phyloP scores from a whole-genome alignment of 2,329 filamentous ascomycete genomes.

The Emergomyces africanus region DNA sequence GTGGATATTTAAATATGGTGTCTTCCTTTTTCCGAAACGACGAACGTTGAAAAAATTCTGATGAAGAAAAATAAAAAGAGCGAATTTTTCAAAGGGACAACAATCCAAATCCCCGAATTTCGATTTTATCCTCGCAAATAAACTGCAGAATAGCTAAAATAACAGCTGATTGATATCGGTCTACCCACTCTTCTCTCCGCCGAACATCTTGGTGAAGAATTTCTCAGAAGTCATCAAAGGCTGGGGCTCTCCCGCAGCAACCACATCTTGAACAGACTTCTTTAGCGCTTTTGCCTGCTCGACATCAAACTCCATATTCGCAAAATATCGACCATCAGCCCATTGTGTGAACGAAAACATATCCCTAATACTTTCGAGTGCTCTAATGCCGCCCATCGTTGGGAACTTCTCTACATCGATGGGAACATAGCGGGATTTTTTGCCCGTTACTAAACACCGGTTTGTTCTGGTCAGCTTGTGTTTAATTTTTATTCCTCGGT shows the following conservation, averaged over 20 bases:
- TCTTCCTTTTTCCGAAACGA: neutral
- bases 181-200: neutral
- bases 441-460: neutral
- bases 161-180: neutral
- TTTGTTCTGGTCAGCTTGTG: neutral
- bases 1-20: too few species aligned
- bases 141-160: neutral
- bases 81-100: too few species aligned
- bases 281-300: neutral
- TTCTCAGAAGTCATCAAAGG: neutral
- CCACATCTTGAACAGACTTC: neutral
- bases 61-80: neutral
- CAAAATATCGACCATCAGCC: neutral
- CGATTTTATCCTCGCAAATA: neutral
- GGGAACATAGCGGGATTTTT: slow-evolving; percentile 1
- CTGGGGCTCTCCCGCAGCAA: neutral
- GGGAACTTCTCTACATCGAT: neutral
- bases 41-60: neutral
- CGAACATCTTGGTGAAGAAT: slow-evolving; percentile 1
- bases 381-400: neutral
- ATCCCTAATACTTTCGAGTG: neutral
- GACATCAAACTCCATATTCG: neutral
- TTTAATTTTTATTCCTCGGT: slow-evolving; percentile 36
- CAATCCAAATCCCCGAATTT: neutral
- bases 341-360: slow-evolving; percentile 1